Base-by-base conservation (phyloP, 2,329 filamentous ascomycete genomes). In the Epichloe uncinata region DNA sequence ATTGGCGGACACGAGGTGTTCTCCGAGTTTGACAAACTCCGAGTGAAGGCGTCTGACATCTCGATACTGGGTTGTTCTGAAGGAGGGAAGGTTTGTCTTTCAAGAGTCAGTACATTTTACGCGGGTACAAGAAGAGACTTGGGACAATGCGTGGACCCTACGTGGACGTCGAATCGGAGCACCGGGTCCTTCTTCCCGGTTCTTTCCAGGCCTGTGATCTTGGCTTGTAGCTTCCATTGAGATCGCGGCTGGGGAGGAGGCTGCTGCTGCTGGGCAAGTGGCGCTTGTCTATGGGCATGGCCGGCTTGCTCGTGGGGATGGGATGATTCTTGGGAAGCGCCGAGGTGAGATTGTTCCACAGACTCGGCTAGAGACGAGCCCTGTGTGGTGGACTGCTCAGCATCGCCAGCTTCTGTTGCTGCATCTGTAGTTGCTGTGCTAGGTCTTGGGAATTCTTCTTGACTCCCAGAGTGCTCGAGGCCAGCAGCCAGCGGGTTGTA, bases 71-170 rank as follows among this genome's bases (percentile, higher is more conserved):
- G 93, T 98, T 0, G 93, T 98, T 60, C 93, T 82, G 68, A 96
- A 98, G 58, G 91, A 91, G 48, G 91, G 90, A n/a, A 98, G 84
- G 69, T 98, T 98, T 56, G 93, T 98, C 93, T 98, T 51, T 26
- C 16, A 42, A 2, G 3, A 44, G 34, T 55, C 36, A 53, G 52
- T 37, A 35, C 12, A 20, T 38, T 12, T 30, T 11, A 45, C 13
- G 9, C 15, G 18, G 15, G 15, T 35, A 6, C 7, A 47, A n/a
- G 12, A 47, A 37, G 5, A n/a, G 35, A 37, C 13, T n/a, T n/a
- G 35, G 12, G 12, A 16, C 6, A n/a, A 16, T 4, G n/a, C 6
- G 20, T 30, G 33, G 48, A 26, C 58, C 60, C 37, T 82, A 97
- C 93, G 69, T 98, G 88, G 55, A 97, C 88, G 69, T 98, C 93